Base-by-base conservation (phyloP, 129 eudicot species). In the Sambucus nigra region DNA sequence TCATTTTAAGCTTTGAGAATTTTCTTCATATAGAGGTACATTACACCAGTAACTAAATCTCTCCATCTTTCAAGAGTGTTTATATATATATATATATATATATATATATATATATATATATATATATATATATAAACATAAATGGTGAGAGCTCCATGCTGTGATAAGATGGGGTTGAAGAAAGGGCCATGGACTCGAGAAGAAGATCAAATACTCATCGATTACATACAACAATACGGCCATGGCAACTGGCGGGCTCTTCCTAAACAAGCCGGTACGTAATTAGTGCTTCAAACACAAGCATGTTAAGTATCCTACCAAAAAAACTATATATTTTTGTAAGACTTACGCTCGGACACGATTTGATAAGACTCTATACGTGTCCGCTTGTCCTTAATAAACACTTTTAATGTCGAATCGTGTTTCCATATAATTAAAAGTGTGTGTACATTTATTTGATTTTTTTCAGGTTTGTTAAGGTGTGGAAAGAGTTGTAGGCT, bases 131-230 rank as follows among this genome's bases (percentile, higher is more conserved):
- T 7, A 47, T 19, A 47, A 11, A 45, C 2, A 45, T 4, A 45
- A 55, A 82, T 82, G 93, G 93, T 63, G 45, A 69, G 95, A 81
- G 69, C 92, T 61, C 95, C 95, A 0, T 86, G 95, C 58, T 86
- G 95, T 46, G 92, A 75, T 62, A 73, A 60, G 45, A 75, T 77
- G 86, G 95, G 95, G 26, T 55, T 86, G 78, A 86, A 86, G 83
- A 86, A 61, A 75, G 95, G 95, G 31, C 95, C 95, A 1, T 86
- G 95, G 95, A 75, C 91, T 2, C 66, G 53, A 3, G 73, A 78
- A 42, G 95, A 86, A 72, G 95, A 86, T 51, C 50, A 46, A 0
- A 59, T 86, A 28, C 76, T 86, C 47, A 26, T 75, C 54, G 49
- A 67, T 54, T 74, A 74, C 60, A 67, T 86, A 44, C 67, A 26